Percentiles rank a stretch among this genome's conserved stretches.
Conservation (phyloP, 169 alveolate species). For the Plasmodium sp. region DNA sequence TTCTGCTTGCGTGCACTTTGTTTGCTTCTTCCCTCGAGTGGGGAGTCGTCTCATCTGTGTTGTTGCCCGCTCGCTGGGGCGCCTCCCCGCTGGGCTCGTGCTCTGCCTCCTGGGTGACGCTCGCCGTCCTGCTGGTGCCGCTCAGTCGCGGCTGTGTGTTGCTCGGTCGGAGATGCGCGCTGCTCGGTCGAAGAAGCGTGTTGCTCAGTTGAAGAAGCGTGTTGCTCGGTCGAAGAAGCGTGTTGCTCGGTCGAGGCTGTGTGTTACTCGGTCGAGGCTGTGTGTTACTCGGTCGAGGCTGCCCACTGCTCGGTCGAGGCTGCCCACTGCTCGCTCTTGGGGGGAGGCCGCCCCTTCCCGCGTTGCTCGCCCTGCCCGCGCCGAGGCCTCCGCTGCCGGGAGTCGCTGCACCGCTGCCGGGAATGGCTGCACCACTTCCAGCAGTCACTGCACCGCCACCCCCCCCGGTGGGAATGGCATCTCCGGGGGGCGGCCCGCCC, state of each 20-base stretch:
- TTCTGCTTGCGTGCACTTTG: constrained; percentile 9
- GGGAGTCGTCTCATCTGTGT: not conserved
- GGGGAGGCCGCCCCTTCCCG: not conserved
- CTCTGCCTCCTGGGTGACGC: not conserved
- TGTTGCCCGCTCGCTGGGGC: not conserved
- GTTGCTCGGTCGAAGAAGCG: too few species aligned
- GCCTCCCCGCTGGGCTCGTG: not conserved
- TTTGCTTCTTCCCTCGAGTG: constrained; percentile 22
- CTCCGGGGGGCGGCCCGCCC: not conserved
- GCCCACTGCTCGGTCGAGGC: too few species aligned
- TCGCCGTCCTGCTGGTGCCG: not conserved
- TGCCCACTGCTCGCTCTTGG: not conserved
- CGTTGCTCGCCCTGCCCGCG: not conserved
- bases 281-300: too few species aligned
- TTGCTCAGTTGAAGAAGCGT: too few species aligned
- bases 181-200: not conserved
- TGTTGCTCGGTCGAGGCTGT: too few species aligned
- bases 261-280: too few species aligned
- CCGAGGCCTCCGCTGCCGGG: not conserved
- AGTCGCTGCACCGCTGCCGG: not conserved
- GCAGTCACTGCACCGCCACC: not conserved
- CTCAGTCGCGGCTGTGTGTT: not conserved
- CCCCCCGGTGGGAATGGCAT: not conserved
- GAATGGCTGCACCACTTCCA: not conserved
- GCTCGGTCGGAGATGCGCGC: not conserved